A percentile compares a stretch with the other conserved stretches of the same genome.
Evolutionary conservation across 139 green algal species (phyloP).

Genomic region (Coelastrella sp.): DNA sequence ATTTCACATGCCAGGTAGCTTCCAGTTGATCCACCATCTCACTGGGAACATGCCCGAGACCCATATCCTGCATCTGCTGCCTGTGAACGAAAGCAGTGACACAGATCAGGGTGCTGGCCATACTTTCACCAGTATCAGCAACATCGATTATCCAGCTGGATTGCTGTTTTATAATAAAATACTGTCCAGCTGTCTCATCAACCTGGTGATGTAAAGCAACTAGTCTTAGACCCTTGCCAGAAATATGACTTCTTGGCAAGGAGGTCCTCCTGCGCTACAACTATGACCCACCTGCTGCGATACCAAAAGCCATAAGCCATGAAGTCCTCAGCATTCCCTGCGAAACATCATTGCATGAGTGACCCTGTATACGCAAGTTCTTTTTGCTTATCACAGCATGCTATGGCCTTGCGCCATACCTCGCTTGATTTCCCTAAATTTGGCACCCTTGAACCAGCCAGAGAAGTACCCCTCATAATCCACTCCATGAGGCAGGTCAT

Average conservation of each 20-base stretch:
- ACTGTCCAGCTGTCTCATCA: too few species aligned
- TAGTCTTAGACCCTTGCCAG: too few species aligned
- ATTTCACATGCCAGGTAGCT: slow-evolving; percentile 55
- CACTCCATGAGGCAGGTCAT: slow-evolving; percentile 37
- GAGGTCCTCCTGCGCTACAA: neutral
- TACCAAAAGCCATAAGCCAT: slow-evolving; percentile 54
- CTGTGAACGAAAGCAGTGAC: slow-evolving; percentile 17
- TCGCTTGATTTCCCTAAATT: slow-evolving; percentile 38
- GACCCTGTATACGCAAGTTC: neutral
- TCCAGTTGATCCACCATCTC: slow-evolving; percentile 65
- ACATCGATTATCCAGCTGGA: neutral
- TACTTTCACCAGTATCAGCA: neutral
- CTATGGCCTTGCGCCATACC: slow-evolving; percentile 5
- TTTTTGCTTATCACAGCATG: neutral
- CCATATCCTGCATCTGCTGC: slow-evolving; percentile 52
- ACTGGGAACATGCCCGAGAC: slow-evolving; percentile 41
- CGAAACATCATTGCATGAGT: neutral
- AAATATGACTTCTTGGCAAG: too few species aligned
- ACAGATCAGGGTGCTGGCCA: too few species aligned
- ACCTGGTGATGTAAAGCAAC: too few species aligned
- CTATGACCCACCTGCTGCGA: slow-evolving; percentile 12
- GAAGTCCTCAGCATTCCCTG: slow-evolving; percentile 51
- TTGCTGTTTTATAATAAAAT: neutral
- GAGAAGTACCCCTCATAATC: slow-evolving; percentile 48
- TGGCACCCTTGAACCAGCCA: slow-evolving; percentile 46